Evolutionary conservation across 2,329 filamentous ascomycete species (phyloP), one percentile per base, ranked within the genome.

Genomic region (Aspergillus terreus): DNA sequence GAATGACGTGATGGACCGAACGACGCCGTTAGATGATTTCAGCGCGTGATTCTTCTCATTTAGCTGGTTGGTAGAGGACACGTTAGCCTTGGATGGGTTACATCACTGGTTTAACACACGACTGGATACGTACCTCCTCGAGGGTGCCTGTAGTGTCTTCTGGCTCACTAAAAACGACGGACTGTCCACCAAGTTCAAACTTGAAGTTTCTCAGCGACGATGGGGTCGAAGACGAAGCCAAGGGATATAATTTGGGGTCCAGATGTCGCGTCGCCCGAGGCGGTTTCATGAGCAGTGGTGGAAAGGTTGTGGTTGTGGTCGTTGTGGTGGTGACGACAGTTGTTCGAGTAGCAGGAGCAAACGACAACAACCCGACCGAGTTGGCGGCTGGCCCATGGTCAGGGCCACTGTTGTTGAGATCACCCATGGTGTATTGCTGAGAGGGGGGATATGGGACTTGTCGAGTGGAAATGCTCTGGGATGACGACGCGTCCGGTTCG

Each of bases 221-320:
- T 2, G 94, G 94, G 1, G 92, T 95, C 1, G 90, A 87, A 46
- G 88, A 85, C 56, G 82, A 81, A 35, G 92, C 92, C 27, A 99
- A 78, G 36, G 94, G 94, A 69, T 95, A 99, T 62, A 94, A 84
- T 69, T 95, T 95, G 12, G 87, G 80, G 70, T 97, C 91, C 52
- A 96, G 82, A 49, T 85, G 81, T 53, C 82, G 77, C 32, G 91
- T 79, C 47, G 84, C 82, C 48, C 83, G 82, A 21, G 90, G 87
- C 53, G 88, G 82, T 58, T 84, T 85, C 59, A 96, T 83, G 50
- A 89, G 78, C 52, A 96, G 78, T n/a, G 90, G 90, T 44, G 92
- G 92, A 59, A 94, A 95, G 14, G 78, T 71, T 72, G 90, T 79
- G 70, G 85, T 89, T 1, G 92, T 95, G 0, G 90, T 95, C 0